phyloP scores from a whole-genome alignment of 768 basidiomycete genomes.

The Nevesoporus exiguus region DNA sequence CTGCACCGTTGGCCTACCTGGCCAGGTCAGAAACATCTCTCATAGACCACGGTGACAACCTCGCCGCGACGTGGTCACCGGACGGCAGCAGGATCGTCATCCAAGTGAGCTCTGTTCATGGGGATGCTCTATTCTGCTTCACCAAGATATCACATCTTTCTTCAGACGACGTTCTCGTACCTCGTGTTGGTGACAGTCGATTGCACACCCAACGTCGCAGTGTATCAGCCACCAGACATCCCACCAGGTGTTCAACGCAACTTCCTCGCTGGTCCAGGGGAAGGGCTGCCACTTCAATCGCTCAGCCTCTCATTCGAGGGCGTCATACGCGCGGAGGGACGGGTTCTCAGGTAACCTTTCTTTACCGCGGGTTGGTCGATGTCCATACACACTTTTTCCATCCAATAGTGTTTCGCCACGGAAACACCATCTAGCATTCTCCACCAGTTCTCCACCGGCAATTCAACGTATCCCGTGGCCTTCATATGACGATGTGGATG shows the following conservation, averaged over 20 bases:
- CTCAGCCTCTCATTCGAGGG: constrained; percentile 74
- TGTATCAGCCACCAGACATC: constrained; percentile 52
- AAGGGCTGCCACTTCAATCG: constrained; percentile 66
- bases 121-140: constrained; percentile 1
- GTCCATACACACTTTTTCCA: constrained; percentile 1
- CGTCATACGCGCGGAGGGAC: constrained; percentile 75
- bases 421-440: constrained; percentile 64
- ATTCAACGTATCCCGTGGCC: constrained; percentile 89
- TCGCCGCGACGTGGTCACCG: constrained; percentile 73
- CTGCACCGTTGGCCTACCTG: constrained; percentile 66
- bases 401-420: constrained; percentile 68
- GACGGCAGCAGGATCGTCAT: constrained; percentile 79
- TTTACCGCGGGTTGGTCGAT: constrained; percentile 1
- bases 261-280: constrained; percentile 79
- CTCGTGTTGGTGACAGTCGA: constrained; percentile 72
- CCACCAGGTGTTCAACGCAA: constrained; percentile 52
- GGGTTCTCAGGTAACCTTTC: constrained; percentile 55
- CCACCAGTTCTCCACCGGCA: constrained; percentile 69
- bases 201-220: constrained; percentile 50
- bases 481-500: constrained; percentile 40
- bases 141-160: neutral
- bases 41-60: constrained; percentile 79
- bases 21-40: constrained; percentile 75
- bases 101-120: constrained; percentile 48
- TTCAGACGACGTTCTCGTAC: constrained; percentile 75